These are phyloP conservation scores for Hymenoscyphus infarciens DNA, from an alignment of 2,329 filamentous ascomycete genomes.

Conservation along the genomic window DNA sequence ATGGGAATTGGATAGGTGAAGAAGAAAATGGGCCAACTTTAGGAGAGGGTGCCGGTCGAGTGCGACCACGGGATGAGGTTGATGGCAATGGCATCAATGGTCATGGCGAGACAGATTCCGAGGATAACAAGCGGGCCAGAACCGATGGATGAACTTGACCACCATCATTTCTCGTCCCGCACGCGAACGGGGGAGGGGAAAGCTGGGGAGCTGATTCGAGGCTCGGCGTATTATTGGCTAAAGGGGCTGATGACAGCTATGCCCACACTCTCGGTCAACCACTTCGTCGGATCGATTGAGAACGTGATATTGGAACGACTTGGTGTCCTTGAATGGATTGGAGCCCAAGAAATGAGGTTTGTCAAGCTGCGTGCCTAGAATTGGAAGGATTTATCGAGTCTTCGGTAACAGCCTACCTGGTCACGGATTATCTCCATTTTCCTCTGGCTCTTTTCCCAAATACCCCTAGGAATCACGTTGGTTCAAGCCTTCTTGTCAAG, in stretches of 20 bases:
- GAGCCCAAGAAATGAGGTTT: not conserved
- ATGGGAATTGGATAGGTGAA: conserved; percentile 70
- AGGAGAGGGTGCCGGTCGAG: conserved; percentile 62
- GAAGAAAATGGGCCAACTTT: conserved; percentile 42
- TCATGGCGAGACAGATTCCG: conserved; percentile 38
- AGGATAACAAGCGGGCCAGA: conserved; percentile 47
- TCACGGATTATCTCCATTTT: not conserved
- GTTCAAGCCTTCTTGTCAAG: conserved; percentile 1
- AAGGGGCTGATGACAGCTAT: not conserved
- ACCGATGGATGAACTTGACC: conserved; percentile 38
- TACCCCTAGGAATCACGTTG: not conserved
- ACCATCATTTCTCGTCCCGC: not conserved
- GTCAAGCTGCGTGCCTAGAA: not conserved
- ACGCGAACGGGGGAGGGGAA: not conserved
- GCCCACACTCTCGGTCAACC: not conserved
- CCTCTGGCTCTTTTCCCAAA: too few relatives aligned
- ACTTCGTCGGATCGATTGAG: not conserved
- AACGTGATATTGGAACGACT: not conserved
- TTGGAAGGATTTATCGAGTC: not conserved
- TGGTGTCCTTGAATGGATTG: not conserved
- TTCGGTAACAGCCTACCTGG: not conserved
- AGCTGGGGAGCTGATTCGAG: conserved; percentile 2
- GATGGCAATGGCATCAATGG: conserved; percentile 46
- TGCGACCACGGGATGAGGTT: conserved; percentile 51
- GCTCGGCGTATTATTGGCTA: not conserved